These are phyloP conservation scores for Dictyostelium citrinum DNA, from an alignment of 78 protist genomes.

Conservation along the genomic window DNA sequence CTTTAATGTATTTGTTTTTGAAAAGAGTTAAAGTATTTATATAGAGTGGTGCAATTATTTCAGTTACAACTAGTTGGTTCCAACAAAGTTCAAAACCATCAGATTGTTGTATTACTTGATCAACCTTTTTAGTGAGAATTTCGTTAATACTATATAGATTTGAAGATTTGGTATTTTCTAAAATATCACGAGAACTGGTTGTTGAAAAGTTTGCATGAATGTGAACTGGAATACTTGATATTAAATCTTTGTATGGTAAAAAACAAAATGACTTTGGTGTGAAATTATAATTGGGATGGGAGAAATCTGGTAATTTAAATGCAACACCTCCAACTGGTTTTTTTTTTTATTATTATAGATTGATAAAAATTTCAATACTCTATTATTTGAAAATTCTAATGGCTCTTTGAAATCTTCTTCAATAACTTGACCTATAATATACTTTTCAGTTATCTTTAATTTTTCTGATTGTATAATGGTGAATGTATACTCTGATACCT, in stretches of 20 bases:
- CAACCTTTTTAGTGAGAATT: neutral
- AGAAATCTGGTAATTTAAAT: neutral
- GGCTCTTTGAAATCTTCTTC: slow-evolving; percentile 1
- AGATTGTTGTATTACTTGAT: neutral
- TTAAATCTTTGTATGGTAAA: neutral
- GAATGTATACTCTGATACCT: neutral
- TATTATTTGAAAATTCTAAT: neutral
- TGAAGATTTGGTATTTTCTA: neutral
- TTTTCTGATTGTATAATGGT: neutral
- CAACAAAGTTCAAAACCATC: neutral
- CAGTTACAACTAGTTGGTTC: neutral
- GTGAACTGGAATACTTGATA: neutral
- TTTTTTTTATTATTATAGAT: neutral
- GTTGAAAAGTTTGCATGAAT: slow-evolving; percentile 20
- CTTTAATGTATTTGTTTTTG: neutral
- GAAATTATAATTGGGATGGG: neutral
- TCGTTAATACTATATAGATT: neutral
- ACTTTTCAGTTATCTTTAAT: neutral
- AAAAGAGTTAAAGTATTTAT: neutral
- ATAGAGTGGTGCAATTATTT: neutral
- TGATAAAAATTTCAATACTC: neutral
- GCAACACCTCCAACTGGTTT: slow-evolving; percentile 28
- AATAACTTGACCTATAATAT: neutral
- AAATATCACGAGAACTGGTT: neutral
- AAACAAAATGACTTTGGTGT: neutral